Evolutionary conservation across 805 yeast genomes (phyloP).

Genomic region (Candida sithepensis): DNA sequence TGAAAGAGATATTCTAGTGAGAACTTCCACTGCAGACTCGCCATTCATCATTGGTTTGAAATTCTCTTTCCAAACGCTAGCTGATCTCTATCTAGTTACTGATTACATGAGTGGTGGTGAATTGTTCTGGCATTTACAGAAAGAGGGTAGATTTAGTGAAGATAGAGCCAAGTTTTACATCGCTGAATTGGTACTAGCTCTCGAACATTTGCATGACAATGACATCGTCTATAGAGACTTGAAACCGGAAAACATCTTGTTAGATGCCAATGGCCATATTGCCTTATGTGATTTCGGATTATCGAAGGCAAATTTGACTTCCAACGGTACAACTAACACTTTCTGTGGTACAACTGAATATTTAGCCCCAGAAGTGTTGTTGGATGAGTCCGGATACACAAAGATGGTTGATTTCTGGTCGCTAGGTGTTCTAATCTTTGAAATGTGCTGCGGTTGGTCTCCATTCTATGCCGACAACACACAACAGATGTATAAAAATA

Average conservation of each 20-base stretch:
- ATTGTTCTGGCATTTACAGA: constrained; percentile 70
- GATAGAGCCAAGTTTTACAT: constrained; percentile 95
- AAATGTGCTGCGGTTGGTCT: constrained; percentile 99
- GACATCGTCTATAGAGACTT: constrained; percentile 95
- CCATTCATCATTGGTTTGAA: constrained; percentile 96
- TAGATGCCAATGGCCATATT: constrained; percentile 96
- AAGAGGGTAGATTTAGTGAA: constrained; percentile 91
- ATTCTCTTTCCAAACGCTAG: constrained; percentile 93
- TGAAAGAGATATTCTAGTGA: constrained; percentile 89
- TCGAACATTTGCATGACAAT: constrained; percentile 92
- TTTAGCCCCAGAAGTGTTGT: constrained; percentile 91
- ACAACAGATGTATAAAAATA: constrained; percentile 98
- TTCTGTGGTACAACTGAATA: constrained; percentile 99
- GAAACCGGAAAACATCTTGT: constrained; percentile 92
- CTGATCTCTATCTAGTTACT: constrained; percentile 88
- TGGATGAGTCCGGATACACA: constrained; percentile 95
- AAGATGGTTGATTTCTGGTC: constrained; percentile 99
- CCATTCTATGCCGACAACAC: constrained; percentile 98
- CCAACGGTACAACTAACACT: constrained; percentile 89
- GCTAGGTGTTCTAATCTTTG: constrained; percentile 91
- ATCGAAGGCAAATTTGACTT: constrained; percentile 85
- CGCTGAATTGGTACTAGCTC: constrained; percentile 89
- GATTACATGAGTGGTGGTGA: constrained; percentile 99
- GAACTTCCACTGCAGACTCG: constrained; percentile 72
- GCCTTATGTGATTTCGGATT: constrained; percentile 97